Conservation (phyloP, 768 basidiomycete genomes). For the Calocybe indica region DNA sequence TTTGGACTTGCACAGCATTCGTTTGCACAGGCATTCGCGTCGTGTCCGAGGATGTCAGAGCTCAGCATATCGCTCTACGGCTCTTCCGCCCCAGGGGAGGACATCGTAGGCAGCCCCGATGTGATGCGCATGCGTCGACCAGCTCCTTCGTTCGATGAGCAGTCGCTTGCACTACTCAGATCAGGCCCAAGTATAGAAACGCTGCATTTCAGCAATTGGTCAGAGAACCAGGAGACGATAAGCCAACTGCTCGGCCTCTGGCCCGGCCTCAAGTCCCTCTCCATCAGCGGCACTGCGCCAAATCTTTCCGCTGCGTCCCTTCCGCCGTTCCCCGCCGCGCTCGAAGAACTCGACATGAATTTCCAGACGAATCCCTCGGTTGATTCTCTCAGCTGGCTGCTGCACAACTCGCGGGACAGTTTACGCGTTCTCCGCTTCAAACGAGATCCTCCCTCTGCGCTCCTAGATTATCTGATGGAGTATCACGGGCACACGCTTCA, state of each 20-base stretch:
- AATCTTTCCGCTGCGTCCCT: conserved; percentile 36
- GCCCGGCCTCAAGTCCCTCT: conserved; percentile 50
- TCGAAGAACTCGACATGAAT: conserved; percentile 55
- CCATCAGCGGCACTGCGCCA: conserved; percentile 55
- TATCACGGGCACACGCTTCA: conserved; percentile 43
- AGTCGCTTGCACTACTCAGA: conserved; percentile 44
- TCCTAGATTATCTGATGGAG: conserved; percentile 50
- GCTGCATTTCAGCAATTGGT: conserved; percentile 68
- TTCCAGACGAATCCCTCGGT: conserved; percentile 57
- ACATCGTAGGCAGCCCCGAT: conserved; percentile 43
- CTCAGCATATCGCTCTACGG: conserved; percentile 59
- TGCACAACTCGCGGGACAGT: conserved; percentile 46
- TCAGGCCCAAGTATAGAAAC: conserved; percentile 47
- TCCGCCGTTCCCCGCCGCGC: conserved; percentile 38
- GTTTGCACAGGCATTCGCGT: conserved; percentile 51
- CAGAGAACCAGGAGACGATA: conserved; percentile 50
- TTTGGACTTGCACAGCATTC: conserved; percentile 45
- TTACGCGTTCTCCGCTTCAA: conserved; percentile 52
- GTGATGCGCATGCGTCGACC: conserved; percentile 40
- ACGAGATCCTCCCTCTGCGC: conserved; percentile 48
- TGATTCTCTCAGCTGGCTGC: conserved; percentile 67
- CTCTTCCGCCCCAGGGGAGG: conserved; percentile 41
- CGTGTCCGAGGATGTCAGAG: conserved; percentile 54
- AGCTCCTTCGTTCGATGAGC: conserved; percentile 49
- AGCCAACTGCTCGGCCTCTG: conserved; percentile 60